phyloP scores from a whole-genome alignment of 2,329 filamentous ascomycete species.

The Botryosphaeria dothidea region DNA sequence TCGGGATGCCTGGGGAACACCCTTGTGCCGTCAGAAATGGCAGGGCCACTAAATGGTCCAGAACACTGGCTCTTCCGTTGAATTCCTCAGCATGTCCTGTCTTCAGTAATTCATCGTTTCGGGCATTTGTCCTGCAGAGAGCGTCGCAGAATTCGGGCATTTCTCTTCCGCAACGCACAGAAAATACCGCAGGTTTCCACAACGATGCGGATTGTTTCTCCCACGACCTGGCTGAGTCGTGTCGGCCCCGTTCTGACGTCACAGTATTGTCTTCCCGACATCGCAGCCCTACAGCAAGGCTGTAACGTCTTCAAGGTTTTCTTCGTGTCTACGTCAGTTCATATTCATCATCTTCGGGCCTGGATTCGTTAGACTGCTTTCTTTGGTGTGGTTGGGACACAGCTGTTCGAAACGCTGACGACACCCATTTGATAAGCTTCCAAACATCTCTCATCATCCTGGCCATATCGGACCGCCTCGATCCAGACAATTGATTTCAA shows the following conservation, averaged over 20 bases:
- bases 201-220: not conserved
- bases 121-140: too few species aligned
- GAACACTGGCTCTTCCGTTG: not conserved
- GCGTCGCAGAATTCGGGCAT: too few species aligned
- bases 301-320: not conserved
- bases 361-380: not conserved
- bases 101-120: not conserved
- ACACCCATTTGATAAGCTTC: not conserved
- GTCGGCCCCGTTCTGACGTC: constrained; percentile 1
- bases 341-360: not conserved
- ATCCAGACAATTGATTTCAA: not conserved
- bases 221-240: not conserved
- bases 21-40: not conserved
- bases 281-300: constrained; percentile 1
- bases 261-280: not conserved
- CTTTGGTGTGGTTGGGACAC: not conserved
- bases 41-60: not conserved
- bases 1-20: not conserved
- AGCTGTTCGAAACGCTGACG: not conserved
- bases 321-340: not conserved
- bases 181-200: too few species aligned
- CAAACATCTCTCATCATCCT: not conserved
- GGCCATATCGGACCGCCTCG: not conserved
- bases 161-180: not conserved
- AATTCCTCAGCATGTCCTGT: not conserved